Conservation (phyloP, 208 protist species). For the Leishmania martiniquensis region DNA sequence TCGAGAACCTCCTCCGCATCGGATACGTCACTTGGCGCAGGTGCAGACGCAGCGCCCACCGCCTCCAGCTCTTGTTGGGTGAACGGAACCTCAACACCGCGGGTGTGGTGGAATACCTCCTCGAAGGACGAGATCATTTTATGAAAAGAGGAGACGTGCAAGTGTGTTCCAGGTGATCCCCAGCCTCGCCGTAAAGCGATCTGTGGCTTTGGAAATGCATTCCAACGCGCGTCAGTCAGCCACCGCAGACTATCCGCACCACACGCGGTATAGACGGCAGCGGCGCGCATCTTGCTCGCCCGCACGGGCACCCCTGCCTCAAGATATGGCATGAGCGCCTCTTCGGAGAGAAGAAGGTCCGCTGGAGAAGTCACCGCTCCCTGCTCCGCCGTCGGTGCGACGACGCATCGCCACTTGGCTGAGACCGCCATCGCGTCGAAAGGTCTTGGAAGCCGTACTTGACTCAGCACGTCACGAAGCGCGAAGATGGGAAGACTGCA, state of each 20-base stretch:
- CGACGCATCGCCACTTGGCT: constrained; percentile 83
- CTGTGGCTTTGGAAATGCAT: constrained; percentile 75
- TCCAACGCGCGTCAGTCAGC: constrained; percentile 54
- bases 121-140: constrained; percentile 75
- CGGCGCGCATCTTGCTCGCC: constrained; percentile 32
- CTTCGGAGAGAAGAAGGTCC: constrained; percentile 34
- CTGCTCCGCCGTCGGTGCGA: constrained; percentile 47
- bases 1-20: constrained; percentile 56
- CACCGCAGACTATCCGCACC: constrained; percentile 57
- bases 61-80: constrained; percentile 18
- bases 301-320: constrained; percentile 65
- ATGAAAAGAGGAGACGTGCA: constrained; percentile 73
- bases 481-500: constrained; percentile 49
- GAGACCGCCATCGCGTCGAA: constrained; percentile 49
- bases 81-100: constrained; percentile 34
- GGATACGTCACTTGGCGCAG: constrained; percentile 5
- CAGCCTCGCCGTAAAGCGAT: constrained; percentile 83
- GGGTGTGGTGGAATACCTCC: constrained; percentile 72
- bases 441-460: constrained; percentile 51
- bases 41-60: constrained; percentile 1
- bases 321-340: constrained; percentile 53
- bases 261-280: constrained; percentile 35
- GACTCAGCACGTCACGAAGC: constrained; percentile 69
- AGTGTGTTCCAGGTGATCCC: constrained; percentile 74
- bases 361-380: constrained; percentile 7